Evolutionary conservation across 2,329 filamentous ascomycete species (phyloP), one percentile per base, ranked within the genome.

Genomic region (Sporothrix pallida): DNA sequence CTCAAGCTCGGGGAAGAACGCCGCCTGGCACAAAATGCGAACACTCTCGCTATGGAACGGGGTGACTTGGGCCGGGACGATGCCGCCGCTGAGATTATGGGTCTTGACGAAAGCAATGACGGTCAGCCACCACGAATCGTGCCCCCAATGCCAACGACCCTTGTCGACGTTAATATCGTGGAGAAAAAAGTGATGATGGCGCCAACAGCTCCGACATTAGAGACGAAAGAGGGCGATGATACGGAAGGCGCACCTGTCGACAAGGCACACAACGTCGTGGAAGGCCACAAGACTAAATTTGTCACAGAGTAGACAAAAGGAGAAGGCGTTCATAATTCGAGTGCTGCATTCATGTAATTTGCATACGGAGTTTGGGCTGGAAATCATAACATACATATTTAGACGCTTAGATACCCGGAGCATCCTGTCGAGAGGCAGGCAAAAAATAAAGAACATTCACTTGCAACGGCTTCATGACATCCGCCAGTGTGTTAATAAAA

Each of bases 31-130:
- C 78, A 81, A 71, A 82, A 85, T 70, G 81, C 81, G 1, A 81
- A 81, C 31, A 81, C 84, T 2, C 80, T 90, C 12, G 87, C 87
- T 0, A 76, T 87, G 7, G 88, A 90, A 78, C 84, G 88, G 56
- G 84, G 84, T 2, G 82, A 82, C 54, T 23, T 20, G 12, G 8
- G 31, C 12, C 7, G 54, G 44, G 44, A 44, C 7, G 70, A 72
- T 44, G 86, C 86, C 0, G 76, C 86, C 2, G 87, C 89, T 68
- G 82, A 82, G 1, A 79, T 80, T 69, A 70, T 73, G 37, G 87
- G 86, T 0, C 75, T 86, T 3, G 87, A 89, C 76, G 83, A 87
- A 67, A 83, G 82, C 5, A 80, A 81, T 60, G 80, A 81, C 50
- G 75, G 72, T 10, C 46, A 10, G 74, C 75, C 58, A 74, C 75